phyloP scores from a whole-genome alignment of 1,139 yeast genomes.

The Saccharomyces hybrid region DNA sequence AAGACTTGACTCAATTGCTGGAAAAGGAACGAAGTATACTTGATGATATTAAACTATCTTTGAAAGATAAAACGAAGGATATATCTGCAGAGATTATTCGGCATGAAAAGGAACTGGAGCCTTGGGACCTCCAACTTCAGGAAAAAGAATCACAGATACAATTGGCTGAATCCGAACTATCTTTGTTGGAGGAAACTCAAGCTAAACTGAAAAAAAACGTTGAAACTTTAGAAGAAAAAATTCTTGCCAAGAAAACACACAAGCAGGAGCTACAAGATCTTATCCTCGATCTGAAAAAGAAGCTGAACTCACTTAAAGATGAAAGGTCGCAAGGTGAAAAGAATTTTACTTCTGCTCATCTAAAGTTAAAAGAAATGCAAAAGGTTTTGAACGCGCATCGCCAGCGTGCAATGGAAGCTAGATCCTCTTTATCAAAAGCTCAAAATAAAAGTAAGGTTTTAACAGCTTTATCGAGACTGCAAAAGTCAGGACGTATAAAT shows the following conservation, averaged over 20 bases:
- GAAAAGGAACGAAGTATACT: slow-evolving; percentile 48
- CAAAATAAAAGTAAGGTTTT: slow-evolving; percentile 72
- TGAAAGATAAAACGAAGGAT: slow-evolving; percentile 54
- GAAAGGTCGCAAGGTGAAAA: slow-evolving; percentile 53
- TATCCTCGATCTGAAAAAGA: slow-evolving; percentile 36
- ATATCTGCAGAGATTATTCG: slow-evolving; percentile 32
- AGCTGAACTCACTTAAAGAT: slow-evolving; percentile 33
- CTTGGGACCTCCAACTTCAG: slow-evolving; percentile 70
- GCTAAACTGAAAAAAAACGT: slow-evolving; percentile 38
- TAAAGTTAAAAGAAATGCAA: slow-evolving; percentile 46
- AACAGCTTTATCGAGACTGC: slow-evolving; percentile 57
- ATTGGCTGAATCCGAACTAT: slow-evolving; percentile 57
- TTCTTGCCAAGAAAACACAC: slow-evolving; percentile 43
- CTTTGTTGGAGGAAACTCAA: slow-evolving; percentile 43
- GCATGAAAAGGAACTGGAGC: slow-evolving; percentile 66
- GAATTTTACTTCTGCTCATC: slow-evolving; percentile 46
- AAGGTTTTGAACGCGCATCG: slow-evolving; percentile 47
- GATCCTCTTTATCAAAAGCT: slow-evolving; percentile 45
- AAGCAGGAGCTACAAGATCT: slow-evolving; percentile 39
- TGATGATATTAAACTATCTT: slow-evolving; percentile 54
- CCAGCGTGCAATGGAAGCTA: slow-evolving; percentile 60
- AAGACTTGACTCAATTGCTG: slow-evolving; percentile 41
- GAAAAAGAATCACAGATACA: slow-evolving; percentile 60
- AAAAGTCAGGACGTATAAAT: slow-evolving; percentile 71
- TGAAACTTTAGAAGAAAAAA: slow-evolving; percentile 40